Percentiles rank a stretch among this genome's conserved stretches.
phyloP scores from a whole-genome alignment of 352 stramenopile genomes.

The Saprolegnia parasitica region DNA sequence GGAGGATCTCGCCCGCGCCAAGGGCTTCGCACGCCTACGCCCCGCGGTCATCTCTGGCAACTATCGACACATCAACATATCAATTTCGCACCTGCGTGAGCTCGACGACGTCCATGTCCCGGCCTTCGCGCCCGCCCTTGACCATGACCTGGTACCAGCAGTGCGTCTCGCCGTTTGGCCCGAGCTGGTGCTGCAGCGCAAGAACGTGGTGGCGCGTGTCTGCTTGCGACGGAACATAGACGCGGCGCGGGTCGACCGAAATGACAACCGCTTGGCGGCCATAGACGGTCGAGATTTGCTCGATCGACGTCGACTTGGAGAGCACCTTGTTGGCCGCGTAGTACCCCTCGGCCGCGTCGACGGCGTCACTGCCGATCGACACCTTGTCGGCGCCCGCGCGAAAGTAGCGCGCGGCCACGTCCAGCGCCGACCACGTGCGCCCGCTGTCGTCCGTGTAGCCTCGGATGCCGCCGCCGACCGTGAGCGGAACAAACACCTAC shows the following conservation, averaged over 20 bases:
- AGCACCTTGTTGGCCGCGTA: conserved; percentile 70
- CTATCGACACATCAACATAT: conserved; percentile 12
- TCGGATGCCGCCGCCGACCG: conserved; percentile 96
- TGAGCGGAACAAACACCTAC: conserved; percentile 95
- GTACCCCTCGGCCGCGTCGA: conserved; percentile 90
- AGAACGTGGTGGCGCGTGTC: conserved; percentile 65
- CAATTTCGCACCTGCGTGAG: conserved; percentile 37
- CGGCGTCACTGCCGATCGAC: conserved; percentile 96
- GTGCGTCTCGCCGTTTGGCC: conserved; percentile 90
- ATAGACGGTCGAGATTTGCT: conserved; percentile 95
- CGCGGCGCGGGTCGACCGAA: conserved; percentile 92
- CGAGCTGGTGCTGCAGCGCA: conserved; percentile 61
- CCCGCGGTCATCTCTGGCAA: conserved; percentile 29
- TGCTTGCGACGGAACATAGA: conserved; percentile 79
- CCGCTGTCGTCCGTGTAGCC: conserved; percentile 91
- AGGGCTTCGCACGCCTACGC: conserved; percentile 84
- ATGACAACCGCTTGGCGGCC: conserved; percentile 97
- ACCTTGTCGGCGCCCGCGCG: conserved; percentile 98
- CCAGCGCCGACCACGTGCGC: conserved; percentile 86
- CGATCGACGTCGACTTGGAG: conserved; percentile 86
- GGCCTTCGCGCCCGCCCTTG: conserved; percentile 91
- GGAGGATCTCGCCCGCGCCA: conserved; percentile 95
- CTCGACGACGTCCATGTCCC: conserved; percentile 82
- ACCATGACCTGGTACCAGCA: conserved; percentile 99
- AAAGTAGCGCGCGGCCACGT: conserved; percentile 96